A percentile compares a stretch with the other conserved stretches of the same genome.
Conservation (phyloP, 2,329 filamentous ascomycete species). For the Tolypocladium cylindrosporum region DNA sequence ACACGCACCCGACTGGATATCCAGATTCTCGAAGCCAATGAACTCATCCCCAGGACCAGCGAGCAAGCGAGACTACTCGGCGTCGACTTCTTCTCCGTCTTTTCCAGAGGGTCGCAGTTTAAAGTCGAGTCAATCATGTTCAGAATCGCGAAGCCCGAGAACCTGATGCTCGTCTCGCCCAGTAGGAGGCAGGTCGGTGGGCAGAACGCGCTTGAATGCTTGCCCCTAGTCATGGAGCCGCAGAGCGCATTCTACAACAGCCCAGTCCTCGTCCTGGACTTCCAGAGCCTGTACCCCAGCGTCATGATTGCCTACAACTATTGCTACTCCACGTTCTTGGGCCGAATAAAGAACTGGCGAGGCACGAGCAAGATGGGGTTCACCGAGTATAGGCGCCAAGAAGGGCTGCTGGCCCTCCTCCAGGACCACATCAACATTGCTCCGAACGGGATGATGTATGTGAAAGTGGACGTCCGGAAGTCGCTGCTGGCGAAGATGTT, state of each 20-base stretch:
- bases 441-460: slow-evolving; percentile 95
- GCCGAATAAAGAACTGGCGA: slow-evolving; percentile 78
- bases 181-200: slow-evolving; percentile 84
- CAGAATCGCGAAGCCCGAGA: slow-evolving; percentile 93
- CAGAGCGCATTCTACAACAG: slow-evolving; percentile 90
- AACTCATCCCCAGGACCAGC: slow-evolving; percentile 78
- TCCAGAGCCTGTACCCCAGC: slow-evolving; percentile 91
- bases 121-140: slow-evolving; percentile 99
- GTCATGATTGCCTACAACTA: slow-evolving; percentile 99
- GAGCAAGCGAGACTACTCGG: slow-evolving; percentile 90
- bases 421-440: slow-evolving; percentile 84
- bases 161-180: slow-evolving; percentile 82
- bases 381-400: slow-evolving; percentile 70
- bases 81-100: slow-evolving; percentile 94
- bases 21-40: slow-evolving; percentile 85
- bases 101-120: slow-evolving; percentile 90
- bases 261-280: slow-evolving; percentile 84
- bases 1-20: slow-evolving; percentile 70
- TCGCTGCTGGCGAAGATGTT: slow-evolving; percentile 94
- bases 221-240: slow-evolving; percentile 95
- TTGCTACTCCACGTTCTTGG: slow-evolving; percentile 94
- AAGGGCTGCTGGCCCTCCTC: slow-evolving; percentile 64
- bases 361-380: slow-evolving; percentile 93
- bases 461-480: slow-evolving; percentile 74
- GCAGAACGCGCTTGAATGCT: slow-evolving; percentile 88